phyloP scores from a whole-genome alignment of 1,284 basidiomycete species.

The Austroboletus novae-zelandiae region DNA sequence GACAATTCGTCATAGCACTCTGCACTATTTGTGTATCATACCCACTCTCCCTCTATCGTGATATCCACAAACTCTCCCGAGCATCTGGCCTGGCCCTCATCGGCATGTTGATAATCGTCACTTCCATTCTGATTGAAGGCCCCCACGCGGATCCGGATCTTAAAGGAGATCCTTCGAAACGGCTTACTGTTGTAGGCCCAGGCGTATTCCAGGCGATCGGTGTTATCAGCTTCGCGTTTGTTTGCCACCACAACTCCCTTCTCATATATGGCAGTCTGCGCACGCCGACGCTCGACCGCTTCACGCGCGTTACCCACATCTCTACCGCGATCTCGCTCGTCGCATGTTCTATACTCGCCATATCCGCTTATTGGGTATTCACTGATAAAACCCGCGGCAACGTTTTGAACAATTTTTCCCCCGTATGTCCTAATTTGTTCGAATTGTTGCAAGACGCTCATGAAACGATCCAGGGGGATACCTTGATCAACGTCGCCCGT shows the following conservation, averaged over 20 bases:
- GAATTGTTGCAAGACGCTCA: conserved; percentile 10
- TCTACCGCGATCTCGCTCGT: conserved; percentile 82
- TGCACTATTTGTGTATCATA: conserved; percentile 90
- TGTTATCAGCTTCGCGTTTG: conserved; percentile 94
- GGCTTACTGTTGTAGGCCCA: conserved; percentile 72
- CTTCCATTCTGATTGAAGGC: conserved; percentile 83
- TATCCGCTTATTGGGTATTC: conserved; percentile 93
- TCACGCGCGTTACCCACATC: conserved; percentile 90
- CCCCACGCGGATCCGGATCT: conserved; percentile 77
- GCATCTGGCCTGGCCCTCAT: conserved; percentile 87
- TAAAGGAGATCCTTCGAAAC: conserved; percentile 71
- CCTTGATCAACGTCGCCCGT: conserved; percentile 88
- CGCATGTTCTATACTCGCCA: conserved; percentile 79
- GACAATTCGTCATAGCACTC: conserved; percentile 84
- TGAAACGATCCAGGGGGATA: conserved; percentile 56
- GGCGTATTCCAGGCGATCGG: conserved; percentile 91
- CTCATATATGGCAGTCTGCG: conserved; percentile 93
- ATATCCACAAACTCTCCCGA: conserved; percentile 95
- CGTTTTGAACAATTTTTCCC: conserved; percentile 89
- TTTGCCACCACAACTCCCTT: conserved; percentile 92
- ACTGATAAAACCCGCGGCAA: conserved; percentile 94
- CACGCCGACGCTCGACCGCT: conserved; percentile 93
- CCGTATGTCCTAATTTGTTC: conserved; percentile 39
- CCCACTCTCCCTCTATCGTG: conserved; percentile 92
- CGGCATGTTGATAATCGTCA: conserved; percentile 94